Percentiles rank a stretch among this genome's conserved stretches.
Conservation (phyloP, 495 filamentous ascomycete genomes). For the Cercophora sp. region DNA sequence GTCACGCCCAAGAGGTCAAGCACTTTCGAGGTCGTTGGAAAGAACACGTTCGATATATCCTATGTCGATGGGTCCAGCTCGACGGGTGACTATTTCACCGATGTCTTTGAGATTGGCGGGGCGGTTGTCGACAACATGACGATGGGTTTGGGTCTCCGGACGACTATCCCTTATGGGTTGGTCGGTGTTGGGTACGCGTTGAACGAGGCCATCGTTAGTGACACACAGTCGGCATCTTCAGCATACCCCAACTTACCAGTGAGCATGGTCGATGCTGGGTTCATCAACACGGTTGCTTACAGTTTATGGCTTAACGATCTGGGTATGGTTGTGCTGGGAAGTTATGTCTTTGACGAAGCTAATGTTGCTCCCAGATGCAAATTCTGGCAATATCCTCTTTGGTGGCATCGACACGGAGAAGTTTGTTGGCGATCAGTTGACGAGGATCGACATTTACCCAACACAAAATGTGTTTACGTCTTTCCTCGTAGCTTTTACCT, state of each 20-base stretch:
- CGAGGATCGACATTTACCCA: conserved; percentile 58
- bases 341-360: neutral
- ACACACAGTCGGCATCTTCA: conserved; percentile 25
- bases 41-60: conserved; percentile 72
- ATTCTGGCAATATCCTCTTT: conserved; percentile 59
- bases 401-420: conserved; percentile 89
- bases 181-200: conserved; percentile 80
- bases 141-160: conserved; percentile 75
- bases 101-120: conserved; percentile 70
- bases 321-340: conserved; percentile 26
- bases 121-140: conserved; percentile 64
- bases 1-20: conserved; percentile 62
- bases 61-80: conserved; percentile 82
- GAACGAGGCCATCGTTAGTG: conserved; percentile 70
- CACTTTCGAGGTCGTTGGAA: conserved; percentile 61
- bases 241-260: conserved; percentile 77
- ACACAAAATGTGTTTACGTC: conserved; percentile 45
- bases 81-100: conserved; percentile 74
- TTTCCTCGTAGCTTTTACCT: conserved; percentile 73
- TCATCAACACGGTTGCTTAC: conserved; percentile 81
- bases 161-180: conserved; percentile 70
- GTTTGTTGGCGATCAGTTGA: conserved; percentile 68
- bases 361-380: conserved; percentile 26
- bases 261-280: conserved; percentile 64
- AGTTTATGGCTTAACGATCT: conserved; percentile 87